Evolutionary conservation across 345 rosid genomes (phyloP).

Genomic region (Angophora floribunda): DNA sequence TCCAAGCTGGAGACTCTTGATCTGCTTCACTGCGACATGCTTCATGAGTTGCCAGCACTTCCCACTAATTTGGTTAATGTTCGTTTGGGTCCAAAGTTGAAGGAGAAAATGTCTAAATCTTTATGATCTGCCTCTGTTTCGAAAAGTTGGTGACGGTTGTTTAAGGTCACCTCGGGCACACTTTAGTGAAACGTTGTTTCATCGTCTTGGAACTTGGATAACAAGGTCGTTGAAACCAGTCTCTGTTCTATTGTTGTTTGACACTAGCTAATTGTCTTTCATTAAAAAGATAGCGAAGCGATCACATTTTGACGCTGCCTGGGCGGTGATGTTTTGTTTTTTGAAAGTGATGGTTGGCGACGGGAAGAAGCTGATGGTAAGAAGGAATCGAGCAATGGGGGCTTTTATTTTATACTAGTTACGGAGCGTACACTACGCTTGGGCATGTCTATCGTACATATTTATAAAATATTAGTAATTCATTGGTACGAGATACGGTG

Average conservation of each 20-base stretch:
- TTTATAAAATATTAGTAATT: no score
- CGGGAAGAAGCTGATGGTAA: no score
- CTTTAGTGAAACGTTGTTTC: not conserved
- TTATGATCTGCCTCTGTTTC: not conserved
- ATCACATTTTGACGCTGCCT: not conserved
- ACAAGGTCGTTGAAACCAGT: not conserved
- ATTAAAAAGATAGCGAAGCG: not conserved
- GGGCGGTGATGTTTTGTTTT: not conserved
- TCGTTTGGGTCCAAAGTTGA: not conserved
- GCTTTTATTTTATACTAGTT: no score
- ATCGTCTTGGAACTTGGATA: not conserved
- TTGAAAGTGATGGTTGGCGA: no score
- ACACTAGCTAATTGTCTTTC: no score
- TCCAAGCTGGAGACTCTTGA: not conserved
- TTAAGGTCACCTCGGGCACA: not conserved
- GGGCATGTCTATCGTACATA: no score
- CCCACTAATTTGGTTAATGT: not conserved
- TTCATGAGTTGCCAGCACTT: not conserved
- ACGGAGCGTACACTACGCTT: no score
- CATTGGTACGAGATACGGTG: no score
- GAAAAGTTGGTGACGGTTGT: not conserved
- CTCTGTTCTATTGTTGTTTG: not conserved
- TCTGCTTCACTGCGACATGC: not conserved
- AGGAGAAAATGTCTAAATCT: not conserved
- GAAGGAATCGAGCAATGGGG: no score